phyloP scores from a whole-genome alignment of 2,329 filamentous ascomycete species.

The Aaosphaeria pasadenensis region DNA sequence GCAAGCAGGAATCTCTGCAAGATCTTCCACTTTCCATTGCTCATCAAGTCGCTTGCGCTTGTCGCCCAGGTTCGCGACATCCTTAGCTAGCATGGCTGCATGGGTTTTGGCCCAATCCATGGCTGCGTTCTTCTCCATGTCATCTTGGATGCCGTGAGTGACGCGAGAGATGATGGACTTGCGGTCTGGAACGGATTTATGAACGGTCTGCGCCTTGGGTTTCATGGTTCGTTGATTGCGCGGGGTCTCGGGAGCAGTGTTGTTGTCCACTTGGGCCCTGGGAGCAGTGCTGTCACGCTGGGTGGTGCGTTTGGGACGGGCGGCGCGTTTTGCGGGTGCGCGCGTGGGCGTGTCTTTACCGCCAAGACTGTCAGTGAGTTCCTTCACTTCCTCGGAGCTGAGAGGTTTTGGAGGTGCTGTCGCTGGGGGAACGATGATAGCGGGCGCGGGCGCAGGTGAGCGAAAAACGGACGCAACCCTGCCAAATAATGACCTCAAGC shows the following conservation, averaged over 20 bases:
- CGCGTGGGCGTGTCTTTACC: not conserved
- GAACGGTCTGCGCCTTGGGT: not conserved
- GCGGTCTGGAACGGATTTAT: not conserved
- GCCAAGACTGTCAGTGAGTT: not conserved
- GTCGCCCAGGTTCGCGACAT: slow-evolving; percentile 12
- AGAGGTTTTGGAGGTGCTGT: not conserved
- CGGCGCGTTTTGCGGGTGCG: not conserved
- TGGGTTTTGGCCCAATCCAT: slow-evolving; percentile 23
- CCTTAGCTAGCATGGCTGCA: slow-evolving; percentile 13
- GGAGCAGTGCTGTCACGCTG: too few species aligned
- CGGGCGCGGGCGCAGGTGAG: not conserved
- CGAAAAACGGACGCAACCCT: not conserved
- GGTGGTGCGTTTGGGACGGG: not conserved
- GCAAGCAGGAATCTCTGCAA: slow-evolving; percentile 24
- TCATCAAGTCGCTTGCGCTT: slow-evolving; percentile 29
- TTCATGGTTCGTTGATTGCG: not conserved
- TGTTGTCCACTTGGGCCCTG: too few species aligned
- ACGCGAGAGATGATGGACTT: not conserved
- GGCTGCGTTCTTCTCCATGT: not conserved
- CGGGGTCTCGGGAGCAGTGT: too few species aligned
- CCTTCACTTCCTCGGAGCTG: not conserved
- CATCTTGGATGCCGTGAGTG: not conserved
- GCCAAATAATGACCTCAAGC: not conserved
- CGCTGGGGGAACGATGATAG: not conserved
- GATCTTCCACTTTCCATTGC: slow-evolving; percentile 20